Evolutionary conservation across 2,329 filamentous ascomycete species (phyloP), one percentile per base, ranked within the genome.

Genomic region (Colletotrichum sp.): DNA sequence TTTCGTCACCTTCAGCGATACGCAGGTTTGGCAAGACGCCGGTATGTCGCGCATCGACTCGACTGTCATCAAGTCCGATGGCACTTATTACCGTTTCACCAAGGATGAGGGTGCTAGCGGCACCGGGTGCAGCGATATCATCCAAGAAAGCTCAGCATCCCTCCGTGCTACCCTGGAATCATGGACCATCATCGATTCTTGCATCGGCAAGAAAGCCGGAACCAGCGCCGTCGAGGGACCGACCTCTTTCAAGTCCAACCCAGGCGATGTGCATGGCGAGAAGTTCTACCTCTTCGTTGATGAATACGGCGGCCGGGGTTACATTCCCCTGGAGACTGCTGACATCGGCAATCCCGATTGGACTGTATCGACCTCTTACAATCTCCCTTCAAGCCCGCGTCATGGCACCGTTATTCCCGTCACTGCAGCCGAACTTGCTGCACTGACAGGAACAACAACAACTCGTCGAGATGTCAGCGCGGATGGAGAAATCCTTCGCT

Each of bases 271-370:
- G 5, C 84, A 90, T 69, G 89, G 89, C 10, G 84, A 89, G 18
- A 90, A 89, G 79, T 91, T 86, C 78, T 91, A 90, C 77, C 86
- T 91, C 1, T 90, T 91, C 62, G 88, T 90, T 0, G 89, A 91
- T 62, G 89, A 91, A 77, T 91, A 90, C 71, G 83, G 80, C 3
- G 86, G 85, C 5, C 85, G 89, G 5, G 89, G 89, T 1, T 91
- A 91, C 78, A 87, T 91, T 13, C 89, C 89, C 0, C 84, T 91
- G 1, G 88, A 89, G 81, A 90, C 89, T 0, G 77, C 79, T 1
- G 85, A 91, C 64, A 87, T 91, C 60, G 83, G 86, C 13, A 87
- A 86, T 15, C 89, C 89, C 0, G 74, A 80, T 8, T 90, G 89
- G 89, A 86, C 83, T 49, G 84, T 90, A 1, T 86, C 89, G 0